A percentile compares a stretch with the other conserved stretches of the same genome.
Conservation (phyloP, 108 stramenopile species). For the Cylindrotheca closterium region DNA sequence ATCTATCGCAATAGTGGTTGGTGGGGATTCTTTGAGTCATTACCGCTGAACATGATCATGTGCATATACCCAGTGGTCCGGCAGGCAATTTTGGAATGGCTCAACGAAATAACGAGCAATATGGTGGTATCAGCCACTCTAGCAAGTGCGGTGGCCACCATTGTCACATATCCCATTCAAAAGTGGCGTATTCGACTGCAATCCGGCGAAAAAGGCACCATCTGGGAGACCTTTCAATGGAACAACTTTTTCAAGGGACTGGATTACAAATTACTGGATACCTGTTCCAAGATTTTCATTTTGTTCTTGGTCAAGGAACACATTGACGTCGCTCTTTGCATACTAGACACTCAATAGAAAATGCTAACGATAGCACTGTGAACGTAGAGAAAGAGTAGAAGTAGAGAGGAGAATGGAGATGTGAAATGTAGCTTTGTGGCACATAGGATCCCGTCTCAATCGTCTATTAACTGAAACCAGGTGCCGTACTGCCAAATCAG, state of each 20-base stretch:
- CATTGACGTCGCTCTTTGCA: not conserved
- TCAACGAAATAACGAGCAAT: not conserved
- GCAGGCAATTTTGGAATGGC: not conserved
- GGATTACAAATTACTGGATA: not conserved
- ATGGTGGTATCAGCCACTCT: not conserved
- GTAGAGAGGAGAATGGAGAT: no score
- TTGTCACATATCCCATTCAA: not conserved
- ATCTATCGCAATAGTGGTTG: not conserved
- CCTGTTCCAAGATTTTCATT: not conserved
- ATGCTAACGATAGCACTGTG: no score
- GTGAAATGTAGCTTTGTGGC: no score
- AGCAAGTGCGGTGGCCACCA: not conserved
- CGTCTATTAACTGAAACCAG: no score
- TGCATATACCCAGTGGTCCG: not conserved
- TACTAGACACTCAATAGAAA: no score
- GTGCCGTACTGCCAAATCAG: no score
- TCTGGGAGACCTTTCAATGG: not conserved
- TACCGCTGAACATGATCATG: not conserved
- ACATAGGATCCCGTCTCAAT: no score
- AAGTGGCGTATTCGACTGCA: not conserved
- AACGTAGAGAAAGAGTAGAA: no score
- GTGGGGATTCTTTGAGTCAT: not conserved
- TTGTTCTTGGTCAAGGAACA: not conserved
- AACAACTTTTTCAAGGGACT: not conserved
- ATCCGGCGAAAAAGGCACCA: not conserved